A percentile compares a stretch with the other conserved stretches of the same genome.
Conservation (phyloP, 768 basidiomycete genomes). For the Lactifluus pinguis region DNA sequence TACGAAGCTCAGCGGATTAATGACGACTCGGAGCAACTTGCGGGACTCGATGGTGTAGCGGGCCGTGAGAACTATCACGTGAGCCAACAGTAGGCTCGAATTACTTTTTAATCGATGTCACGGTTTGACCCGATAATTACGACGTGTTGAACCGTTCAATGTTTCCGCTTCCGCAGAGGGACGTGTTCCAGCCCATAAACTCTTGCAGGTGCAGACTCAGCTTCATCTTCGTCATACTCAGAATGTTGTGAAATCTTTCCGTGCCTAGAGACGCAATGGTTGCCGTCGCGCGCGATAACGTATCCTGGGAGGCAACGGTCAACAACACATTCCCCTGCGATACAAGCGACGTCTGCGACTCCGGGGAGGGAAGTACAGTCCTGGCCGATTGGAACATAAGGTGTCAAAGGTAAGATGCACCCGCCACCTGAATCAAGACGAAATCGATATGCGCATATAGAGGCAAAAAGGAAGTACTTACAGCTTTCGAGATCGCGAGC, state of each 20-base stretch:
- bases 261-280: constrained; percentile 14
- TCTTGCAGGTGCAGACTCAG: constrained; percentile 4
- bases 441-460: too few species aligned
- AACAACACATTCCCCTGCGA: constrained; percentile 35
- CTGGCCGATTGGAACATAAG: constrained; percentile 27
- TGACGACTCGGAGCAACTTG: too few species aligned
- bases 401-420: constrained; percentile 30
- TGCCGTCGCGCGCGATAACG: constrained; percentile 17
- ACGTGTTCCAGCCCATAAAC: constrained; percentile 22
- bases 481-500: constrained; percentile 44
- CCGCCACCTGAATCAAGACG: constrained; percentile 34
- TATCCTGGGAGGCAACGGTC: constrained; percentile 39
- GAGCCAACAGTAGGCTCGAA: too few species aligned
- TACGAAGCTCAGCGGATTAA: too few species aligned
- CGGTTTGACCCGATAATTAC: too few species aligned
- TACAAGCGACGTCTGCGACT: constrained; percentile 41
- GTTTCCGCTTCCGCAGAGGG: constrained; percentile 4
- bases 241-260: neutral
- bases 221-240: neutral
- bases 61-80: too few species aligned
- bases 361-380: constrained; percentile 43
- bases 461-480: constrained; percentile 25
- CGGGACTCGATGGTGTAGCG: too few species aligned
- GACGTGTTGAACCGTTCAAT: neutral
- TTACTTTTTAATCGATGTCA: too few species aligned